phyloP scores from a whole-genome alignment of 2,329 filamentous ascomycete species.

The Phoma sp. region DNA sequence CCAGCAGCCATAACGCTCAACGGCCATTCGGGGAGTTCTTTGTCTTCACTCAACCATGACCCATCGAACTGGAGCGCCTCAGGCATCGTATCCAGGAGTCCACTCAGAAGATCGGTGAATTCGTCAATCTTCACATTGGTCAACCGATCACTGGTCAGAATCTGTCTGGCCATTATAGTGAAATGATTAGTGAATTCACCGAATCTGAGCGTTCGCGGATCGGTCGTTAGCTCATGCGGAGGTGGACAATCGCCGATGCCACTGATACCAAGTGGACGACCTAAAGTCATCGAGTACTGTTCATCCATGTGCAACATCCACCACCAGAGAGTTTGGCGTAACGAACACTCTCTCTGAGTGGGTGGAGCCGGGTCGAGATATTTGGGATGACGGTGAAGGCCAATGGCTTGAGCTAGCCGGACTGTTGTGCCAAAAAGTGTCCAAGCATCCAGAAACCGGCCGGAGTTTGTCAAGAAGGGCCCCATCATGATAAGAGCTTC shows the following conservation, averaged over 20 bases:
- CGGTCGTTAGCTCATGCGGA: constrained; percentile 53
- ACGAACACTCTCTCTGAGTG: constrained; percentile 49
- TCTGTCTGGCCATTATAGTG: constrained; percentile 56
- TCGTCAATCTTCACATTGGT: constrained; percentile 55
- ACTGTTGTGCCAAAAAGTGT: constrained; percentile 58
- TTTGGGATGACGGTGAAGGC: constrained; percentile 57
- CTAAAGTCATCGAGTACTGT: constrained; percentile 58
- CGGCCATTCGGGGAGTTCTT: constrained; percentile 55
- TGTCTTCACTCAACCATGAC: constrained; percentile 50
- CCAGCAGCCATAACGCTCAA: constrained; percentile 54
- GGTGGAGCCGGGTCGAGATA: constrained; percentile 53
- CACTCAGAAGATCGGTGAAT: constrained; percentile 53
- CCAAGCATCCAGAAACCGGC: constrained; percentile 58
- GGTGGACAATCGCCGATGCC: constrained; percentile 57
- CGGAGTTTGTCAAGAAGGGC: constrained; percentile 57
- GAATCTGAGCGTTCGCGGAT: constrained; percentile 53
- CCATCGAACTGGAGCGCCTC: constrained; percentile 55
- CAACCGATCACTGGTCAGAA: constrained; percentile 53
- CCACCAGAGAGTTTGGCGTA: constrained; percentile 58
- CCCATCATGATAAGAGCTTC: constrained; percentile 58
- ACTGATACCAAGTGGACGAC: constrained; percentile 57
- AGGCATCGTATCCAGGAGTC: constrained; percentile 56
- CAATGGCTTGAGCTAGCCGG: constrained; percentile 57
- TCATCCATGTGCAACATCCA: constrained; percentile 61
- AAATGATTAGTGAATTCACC: constrained; percentile 56